Evolutionary conservation across 352 stramenopile species (phyloP).

Genomic region (Phytophthora rubi): DNA sequence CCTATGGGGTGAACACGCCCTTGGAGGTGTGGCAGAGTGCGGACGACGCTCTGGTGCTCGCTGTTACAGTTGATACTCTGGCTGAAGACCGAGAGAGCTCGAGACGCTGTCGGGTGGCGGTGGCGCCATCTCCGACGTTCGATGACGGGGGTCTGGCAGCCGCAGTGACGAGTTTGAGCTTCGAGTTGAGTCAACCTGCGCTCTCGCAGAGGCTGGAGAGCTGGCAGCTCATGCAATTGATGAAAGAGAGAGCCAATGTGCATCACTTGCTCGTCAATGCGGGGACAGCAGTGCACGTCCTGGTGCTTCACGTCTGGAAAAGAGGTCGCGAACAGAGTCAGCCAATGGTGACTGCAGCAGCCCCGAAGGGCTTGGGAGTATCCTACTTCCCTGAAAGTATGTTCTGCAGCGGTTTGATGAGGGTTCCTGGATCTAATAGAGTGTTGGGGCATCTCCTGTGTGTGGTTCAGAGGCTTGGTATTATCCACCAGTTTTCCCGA

Average conservation of each 20-base stretch:
- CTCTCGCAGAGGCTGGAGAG: slow-evolving; percentile 40
- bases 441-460: background rate
- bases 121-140: slow-evolving; percentile 50
- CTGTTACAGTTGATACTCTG: slow-evolving; percentile 37
- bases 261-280: slow-evolving; percentile 63
- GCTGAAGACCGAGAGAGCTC: slow-evolving; percentile 31
- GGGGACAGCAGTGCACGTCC: slow-evolving; percentile 43
- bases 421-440: slow-evolving; percentile 1
- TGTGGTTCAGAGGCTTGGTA: slow-evolving; percentile 45
- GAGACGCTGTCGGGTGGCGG: slow-evolving; percentile 42
- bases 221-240: slow-evolving; percentile 59
- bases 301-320: slow-evolving; percentile 39
- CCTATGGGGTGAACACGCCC: slow-evolving; percentile 28
- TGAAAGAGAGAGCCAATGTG: slow-evolving; percentile 6
- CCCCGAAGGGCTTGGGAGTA: slow-evolving; percentile 18
- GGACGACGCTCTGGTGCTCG: slow-evolving; percentile 55
- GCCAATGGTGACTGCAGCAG: background rate
- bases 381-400: slow-evolving; percentile 43
- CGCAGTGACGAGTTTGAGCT: slow-evolving; percentile 41
- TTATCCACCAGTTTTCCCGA: slow-evolving; percentile 45
- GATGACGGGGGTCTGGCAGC: slow-evolving; percentile 10
- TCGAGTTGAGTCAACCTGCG: slow-evolving; percentile 41
- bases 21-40: slow-evolving; percentile 70
- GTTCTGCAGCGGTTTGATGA: background rate
- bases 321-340: background rate